Base-by-base conservation (phyloP, 2,329 filamentous ascomycete species). In the Penicillium sp. region DNA sequence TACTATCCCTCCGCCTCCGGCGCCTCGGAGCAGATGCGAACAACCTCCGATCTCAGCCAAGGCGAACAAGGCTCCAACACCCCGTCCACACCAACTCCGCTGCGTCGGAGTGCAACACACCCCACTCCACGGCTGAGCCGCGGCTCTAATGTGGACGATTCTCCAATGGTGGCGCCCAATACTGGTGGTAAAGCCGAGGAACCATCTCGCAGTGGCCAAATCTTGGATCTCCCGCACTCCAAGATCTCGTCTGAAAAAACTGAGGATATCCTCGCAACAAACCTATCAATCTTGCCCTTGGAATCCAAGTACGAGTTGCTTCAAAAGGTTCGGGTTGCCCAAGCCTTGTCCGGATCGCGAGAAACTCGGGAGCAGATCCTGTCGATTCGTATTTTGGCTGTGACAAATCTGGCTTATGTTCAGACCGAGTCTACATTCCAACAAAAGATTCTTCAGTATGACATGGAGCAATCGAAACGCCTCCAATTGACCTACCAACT, bases 401-500 rank as follows among this genome's bases (percentile, higher is more conserved):
- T 97, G 53, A 89, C 90, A 20, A 99, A 97, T 64, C 73, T 99
- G 56, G 90, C 91, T 2, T 97, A 96, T 68, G 90, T 97, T 48
- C 88, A 95, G 61, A 81, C 82, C 2, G 95, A 99, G 65, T 76
- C 82, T 3, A 84, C 85, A n/a, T 96, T 99, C 63, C 80, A 91
- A 37, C 88, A 93, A 56, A 93, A 90, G 70, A 84, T 97, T 34
- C 80, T 96, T 45, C 89, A 90, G 58, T 87, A 92, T 61, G 95
- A 99, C 67, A 84, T 85, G 30, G 93, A 97, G 64, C 91, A 96
- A 70, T 91, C 92, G 2, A 87, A 92, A 54, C 85, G 90, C 45
- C 88, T 91, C 56, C 94, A 99, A 71, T 80, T 99, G 20, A 87
- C 91, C 3, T 95, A 95, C 65, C 95, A 99, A 72, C 83, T 99